Evolutionary conservation across 352 stramenopile genomes (phyloP), one percentile per base, ranked within the genome.

Genomic region (Pythium brassicae): DNA sequence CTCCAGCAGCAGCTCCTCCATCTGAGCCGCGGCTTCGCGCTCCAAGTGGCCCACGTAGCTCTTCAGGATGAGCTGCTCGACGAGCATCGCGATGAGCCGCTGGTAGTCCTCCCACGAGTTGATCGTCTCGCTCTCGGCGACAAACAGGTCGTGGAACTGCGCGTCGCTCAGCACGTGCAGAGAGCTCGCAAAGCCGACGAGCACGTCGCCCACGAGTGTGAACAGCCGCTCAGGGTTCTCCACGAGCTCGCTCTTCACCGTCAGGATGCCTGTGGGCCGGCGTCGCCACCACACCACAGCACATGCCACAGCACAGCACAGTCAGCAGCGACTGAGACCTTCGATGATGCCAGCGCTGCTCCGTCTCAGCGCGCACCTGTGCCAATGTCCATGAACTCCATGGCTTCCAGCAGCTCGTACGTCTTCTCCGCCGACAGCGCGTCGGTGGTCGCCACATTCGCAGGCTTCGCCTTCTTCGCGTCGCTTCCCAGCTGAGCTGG

Each of bases 341-440:
- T n/a, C n/a, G n/a, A n/a, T n/a, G n/a, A n/a, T n/a, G n/a, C n/a
- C n/a, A 25, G 32, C 9, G 14, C 19, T 35, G 7, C 1, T 15
- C 15, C 25, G 11, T 26, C n/a, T n/a, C 52, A 25, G 22, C 37
- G 3, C 37, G 26, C 12, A 78, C 80, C 80, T 42, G 84, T 94
- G 55, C 78, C 76, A 50, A 94, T 84, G 62, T 94, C 81, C 84
- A 94, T 92, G 51, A 94, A 94, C 62, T 94, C 84, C 84, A 94
- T 94, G 14, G 81, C 84, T 64, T 94, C 84, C 32, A 94, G 74
- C 50, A 94, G 67, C 60, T 92, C 84, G 50, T 92, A 94, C 26
- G 81, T 86, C 46, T 86, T 84, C 53, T 94, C 83, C 2, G 56
- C 58, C 20, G 65, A 17, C 19, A 46, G 64, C 1, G 45, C 62